Evolutionary conservation across 345 rosid genomes (phyloP).

Genomic region (Salix suchowensis): DNA sequence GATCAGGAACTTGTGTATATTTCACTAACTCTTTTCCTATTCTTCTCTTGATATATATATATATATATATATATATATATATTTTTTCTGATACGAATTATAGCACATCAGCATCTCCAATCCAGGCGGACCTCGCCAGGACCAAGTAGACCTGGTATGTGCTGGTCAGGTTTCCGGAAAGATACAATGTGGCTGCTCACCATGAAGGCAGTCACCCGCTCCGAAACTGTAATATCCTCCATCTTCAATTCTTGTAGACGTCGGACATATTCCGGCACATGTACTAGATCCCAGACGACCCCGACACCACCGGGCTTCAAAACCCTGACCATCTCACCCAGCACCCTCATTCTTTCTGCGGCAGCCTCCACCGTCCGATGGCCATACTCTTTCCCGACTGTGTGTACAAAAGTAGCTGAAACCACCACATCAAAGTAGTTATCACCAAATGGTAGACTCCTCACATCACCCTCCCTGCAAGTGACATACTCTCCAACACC

Average conservation of each 20-base stretch:
- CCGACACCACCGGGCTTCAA: constrained; percentile 76
- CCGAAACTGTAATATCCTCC: constrained; percentile 80
- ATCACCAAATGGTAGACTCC: constrained; percentile 75
- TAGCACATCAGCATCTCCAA: constrained; percentile 27
- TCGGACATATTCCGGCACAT: constrained; percentile 76
- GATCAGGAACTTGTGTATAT: not conserved
- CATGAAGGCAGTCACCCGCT: constrained; percentile 91
- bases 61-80: no score
- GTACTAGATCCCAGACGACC: constrained; percentile 82
- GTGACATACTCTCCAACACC: constrained; percentile 97
- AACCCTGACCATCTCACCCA: constrained; percentile 86
- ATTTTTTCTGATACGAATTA: not conserved
- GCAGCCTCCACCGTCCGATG: constrained; percentile 82
- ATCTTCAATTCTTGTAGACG: constrained; percentile 76
- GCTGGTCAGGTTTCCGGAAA: constrained; percentile 74
- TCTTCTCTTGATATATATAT: not conserved
- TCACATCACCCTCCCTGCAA: constrained; percentile 83
- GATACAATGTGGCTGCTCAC: constrained; percentile 84
- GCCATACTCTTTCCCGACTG: constrained; percentile 80
- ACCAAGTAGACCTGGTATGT: constrained; percentile 42
- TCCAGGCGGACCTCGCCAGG: constrained; percentile 50
- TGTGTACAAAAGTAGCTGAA: constrained; percentile 77
- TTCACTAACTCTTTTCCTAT: not conserved
- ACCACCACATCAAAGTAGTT: constrained; percentile 93
- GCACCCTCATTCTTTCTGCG: constrained; percentile 76